phyloP scores from a whole-genome alignment of 139 green algal species.

The Auxenochlorella pyrenoidosa region DNA sequence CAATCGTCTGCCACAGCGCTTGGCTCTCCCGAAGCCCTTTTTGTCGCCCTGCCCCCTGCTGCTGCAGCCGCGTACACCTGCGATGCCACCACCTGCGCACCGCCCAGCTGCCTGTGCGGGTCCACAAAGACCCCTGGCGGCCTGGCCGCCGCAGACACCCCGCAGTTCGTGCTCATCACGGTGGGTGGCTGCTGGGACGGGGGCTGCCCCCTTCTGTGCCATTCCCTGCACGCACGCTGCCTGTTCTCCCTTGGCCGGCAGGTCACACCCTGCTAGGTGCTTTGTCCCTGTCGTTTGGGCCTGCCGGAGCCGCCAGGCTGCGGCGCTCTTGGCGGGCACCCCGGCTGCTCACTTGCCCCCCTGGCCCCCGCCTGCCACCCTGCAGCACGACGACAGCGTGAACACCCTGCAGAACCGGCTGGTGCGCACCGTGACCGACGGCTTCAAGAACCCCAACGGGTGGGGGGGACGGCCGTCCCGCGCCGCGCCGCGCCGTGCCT shows the following conservation, averaged over 20 bases:
- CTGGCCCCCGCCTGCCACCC: neutral
- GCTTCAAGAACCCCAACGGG: conserved; percentile 46
- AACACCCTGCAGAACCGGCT: conserved; percentile 32
- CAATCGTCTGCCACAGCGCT: too few species aligned
- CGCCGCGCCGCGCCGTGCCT: too few species aligned
- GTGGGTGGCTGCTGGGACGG: neutral
- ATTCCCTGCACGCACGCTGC: too few species aligned
- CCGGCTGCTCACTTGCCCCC: too few species aligned
- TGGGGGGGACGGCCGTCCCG: neutral
- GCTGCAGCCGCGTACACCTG: conserved; percentile 15
- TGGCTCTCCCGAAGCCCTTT: too few species aligned
- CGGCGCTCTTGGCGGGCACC: too few species aligned
- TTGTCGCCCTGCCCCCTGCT: too few species aligned
- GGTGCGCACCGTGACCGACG: conserved; percentile 41
- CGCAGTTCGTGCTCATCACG: conserved; percentile 48
- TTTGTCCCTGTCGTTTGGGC: too few species aligned
- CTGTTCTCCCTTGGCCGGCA: too few species aligned
- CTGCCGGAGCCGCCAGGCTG: too few species aligned
- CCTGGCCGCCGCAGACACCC: conserved; percentile 15
- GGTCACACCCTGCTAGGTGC: too few species aligned
- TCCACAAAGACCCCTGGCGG: conserved; percentile 28
- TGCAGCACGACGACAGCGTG: conserved; percentile 42
- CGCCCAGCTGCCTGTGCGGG: conserved; percentile 33
- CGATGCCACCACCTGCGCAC: conserved; percentile 26
- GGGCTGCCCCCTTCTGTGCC: too few species aligned